Conservation (phyloP, 352 stramenopile genomes). For the Globisporangium solare region DNA sequence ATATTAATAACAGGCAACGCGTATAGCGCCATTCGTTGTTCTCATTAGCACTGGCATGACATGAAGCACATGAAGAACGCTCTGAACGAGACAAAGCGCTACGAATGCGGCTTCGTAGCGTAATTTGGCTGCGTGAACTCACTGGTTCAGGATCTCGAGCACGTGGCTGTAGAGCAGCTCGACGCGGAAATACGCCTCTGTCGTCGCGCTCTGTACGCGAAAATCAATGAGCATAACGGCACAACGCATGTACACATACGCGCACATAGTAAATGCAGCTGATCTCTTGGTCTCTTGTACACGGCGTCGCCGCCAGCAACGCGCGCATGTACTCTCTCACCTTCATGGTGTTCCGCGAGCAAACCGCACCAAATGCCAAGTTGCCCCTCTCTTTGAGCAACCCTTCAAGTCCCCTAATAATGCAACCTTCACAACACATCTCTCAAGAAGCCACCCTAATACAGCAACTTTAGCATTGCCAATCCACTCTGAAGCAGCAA, state of each 20-base stretch:
- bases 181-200: conserved; percentile 27
- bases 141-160: conserved; percentile 24
- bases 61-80: too few relatives aligned
- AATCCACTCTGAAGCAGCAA: neutral
- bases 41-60: too few relatives aligned
- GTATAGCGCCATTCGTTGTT: too few relatives aligned
- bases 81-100: too few relatives aligned
- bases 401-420: neutral
- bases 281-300: too few relatives aligned
- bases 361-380: conserved; percentile 2
- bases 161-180: conserved; percentile 30
- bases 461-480: neutral
- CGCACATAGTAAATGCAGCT: too few relatives aligned
- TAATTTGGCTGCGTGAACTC: neutral
- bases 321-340: too few relatives aligned
- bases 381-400: conserved; percentile 8
- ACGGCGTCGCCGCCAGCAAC: too few relatives aligned
- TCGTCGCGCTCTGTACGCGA: conserved; percentile 7
- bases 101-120: neutral
- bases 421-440: neutral
- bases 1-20: neutral
- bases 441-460: neutral
- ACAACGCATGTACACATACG: neutral
- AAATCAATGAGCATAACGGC: neutral
- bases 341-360: neutral